Base-by-base conservation (phyloP, 2,329 filamentous ascomycete species). In the Onygena corvina region DNA sequence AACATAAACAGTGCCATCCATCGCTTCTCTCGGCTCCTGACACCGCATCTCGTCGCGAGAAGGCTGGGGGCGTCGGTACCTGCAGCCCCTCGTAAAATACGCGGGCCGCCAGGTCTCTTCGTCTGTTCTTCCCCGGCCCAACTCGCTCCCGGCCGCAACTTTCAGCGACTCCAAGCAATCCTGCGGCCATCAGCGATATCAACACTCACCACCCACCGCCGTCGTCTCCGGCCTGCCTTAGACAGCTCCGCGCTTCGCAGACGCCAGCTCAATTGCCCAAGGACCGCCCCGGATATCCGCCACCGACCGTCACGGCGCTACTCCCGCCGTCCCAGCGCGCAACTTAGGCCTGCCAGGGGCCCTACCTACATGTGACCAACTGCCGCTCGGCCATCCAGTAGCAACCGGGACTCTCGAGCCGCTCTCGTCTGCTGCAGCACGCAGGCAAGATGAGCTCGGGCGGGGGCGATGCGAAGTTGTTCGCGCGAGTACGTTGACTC, bases 381-480 rank as follows among this genome's bases (percentile, higher is more conserved):
- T 23, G 38, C 42, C 12, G 30, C 23, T 27, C 8, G 42, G 21
- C 42, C 42, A 33, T 33, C 42, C 42, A 33, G 42, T 33, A 46
- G 14, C 38, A 42, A 42, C 38, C 38, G 27, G 38, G 27, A 20
- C 25, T 42, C 38, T 27, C 38, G 21, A 42, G 38, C 38, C 38
- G 38, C 38, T 25, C 38, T 42, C 38, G 38, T 20, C 38, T 27
- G 14, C 38, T 27, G 14, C n/a, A 23, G 38, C 38, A 27, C 42
- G 25, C 42, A 46, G 14, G 42, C 25, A 71, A 58, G 58, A 82
- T 81, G 77, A 79, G 74, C 67, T 72, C 76, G 55, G 69, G 80
- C 68, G 86, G 86, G 72, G 88, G 92, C 71, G 92, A 96, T 80
- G 94, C 92, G 73, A 96, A 95, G 80, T 83, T 98, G 73, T 98